Base-by-base conservation (phyloP, 768 basidiomycete species). In the Gymnopilus junonius region DNA sequence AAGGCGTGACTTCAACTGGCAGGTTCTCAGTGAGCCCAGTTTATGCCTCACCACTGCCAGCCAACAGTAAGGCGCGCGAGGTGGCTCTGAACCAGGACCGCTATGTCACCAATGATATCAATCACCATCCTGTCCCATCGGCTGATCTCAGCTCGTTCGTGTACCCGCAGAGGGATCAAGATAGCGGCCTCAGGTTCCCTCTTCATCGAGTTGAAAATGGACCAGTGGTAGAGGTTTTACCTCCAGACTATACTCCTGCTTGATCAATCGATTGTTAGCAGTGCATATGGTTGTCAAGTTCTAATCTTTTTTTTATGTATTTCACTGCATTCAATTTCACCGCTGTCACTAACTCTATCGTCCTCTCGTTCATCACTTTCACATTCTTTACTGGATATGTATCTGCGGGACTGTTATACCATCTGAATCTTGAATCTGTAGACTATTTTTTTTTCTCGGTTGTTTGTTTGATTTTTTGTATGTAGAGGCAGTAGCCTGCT, bases 181-280 rank as follows among this genome's bases (percentile, higher is more conserved):
- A 59, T 34, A 59, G 58, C 29, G 32, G 58, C 6, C 2, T 48
- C 20, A 59, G 58, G 17, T 59, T 59, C 14, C 23, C 37, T n/a
- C 20, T 20, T 11, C 20, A 45, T 20, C 25, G 15, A 7, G 11
- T 23, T 32, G 29, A 48, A 32, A 21, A 14, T 29, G 45, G 32
- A 29, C 58, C 23, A 12, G 20, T 58, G 17, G 45, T 46, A 2
- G 23, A 46, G 8, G 29, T 37, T 10, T 15, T 59, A 2, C 45
- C 45, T 35, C 58, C 58, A 7, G 58, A 35, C 8, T 59, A 59
- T n/a, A 45, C 43, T 3, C 23, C 21, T 23, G 11, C 8, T 8
- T 54, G 21, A 54, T 48, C 14, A 4, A 17, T 17, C 37, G 37
- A 37, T 37, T 37, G 11, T 10, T 37, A n/a, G n/a, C n/a, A n/a